Conservation (phyloP, 2,329 filamentous ascomycete species). For the Blastomyces gilchristii region DNA sequence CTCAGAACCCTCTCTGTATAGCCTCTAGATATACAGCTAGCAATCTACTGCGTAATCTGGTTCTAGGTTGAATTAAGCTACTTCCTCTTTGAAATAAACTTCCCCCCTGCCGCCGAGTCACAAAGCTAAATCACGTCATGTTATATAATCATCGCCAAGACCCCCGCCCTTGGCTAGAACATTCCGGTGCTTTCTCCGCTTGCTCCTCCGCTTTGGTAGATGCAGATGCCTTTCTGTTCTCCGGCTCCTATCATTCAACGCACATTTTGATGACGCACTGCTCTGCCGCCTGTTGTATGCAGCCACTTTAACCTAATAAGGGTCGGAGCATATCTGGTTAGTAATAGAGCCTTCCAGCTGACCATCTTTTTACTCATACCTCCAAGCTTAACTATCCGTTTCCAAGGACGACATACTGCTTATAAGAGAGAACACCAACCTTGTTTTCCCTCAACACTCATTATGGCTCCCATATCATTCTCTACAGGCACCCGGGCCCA, state of each 20-base stretch:
- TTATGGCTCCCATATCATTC: conserved; percentile 4
- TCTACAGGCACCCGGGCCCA: background rate
- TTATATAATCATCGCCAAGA: background rate
- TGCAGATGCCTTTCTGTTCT: background rate
- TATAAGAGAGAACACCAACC: background rate
- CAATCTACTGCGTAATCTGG: no score
- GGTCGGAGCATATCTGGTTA: background rate
- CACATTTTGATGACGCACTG: background rate
- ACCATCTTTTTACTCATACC: background rate
- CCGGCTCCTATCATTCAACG: background rate
- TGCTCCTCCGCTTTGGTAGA: background rate
- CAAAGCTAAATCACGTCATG: background rate
- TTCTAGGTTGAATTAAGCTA: background rate
- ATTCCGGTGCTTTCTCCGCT: conserved; percentile 1
- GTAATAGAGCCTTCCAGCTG: background rate
- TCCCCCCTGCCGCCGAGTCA: no score
- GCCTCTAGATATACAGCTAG: no score
- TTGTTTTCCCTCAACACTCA: background rate
- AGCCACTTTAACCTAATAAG: background rate
- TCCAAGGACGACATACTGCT: background rate
- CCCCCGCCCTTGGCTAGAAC: conserved; percentile 3
- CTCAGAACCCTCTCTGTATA: no score
- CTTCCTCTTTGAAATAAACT: background rate
- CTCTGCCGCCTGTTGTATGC: background rate
- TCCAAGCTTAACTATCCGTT: background rate